Conservation (phyloP, 345 rosid species). For the Garcia nutans region DNA sequence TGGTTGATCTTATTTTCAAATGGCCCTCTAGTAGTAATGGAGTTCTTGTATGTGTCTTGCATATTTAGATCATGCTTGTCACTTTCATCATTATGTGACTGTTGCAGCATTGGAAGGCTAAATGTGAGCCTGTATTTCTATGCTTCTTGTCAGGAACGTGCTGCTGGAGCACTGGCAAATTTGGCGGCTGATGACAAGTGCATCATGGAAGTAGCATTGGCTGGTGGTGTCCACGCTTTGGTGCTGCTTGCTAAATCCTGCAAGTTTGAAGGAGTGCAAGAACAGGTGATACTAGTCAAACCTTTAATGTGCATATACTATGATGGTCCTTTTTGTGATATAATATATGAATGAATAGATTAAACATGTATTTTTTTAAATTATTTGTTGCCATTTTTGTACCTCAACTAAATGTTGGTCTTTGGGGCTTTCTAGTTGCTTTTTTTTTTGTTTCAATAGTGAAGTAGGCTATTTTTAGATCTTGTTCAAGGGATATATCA, state of each 20-base stretch:
- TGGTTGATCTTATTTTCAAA: slow-evolving; percentile 41
- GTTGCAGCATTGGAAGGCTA: neutral
- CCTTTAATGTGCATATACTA: neutral
- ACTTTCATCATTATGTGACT: neutral
- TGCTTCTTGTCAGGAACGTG: slow-evolving; percentile 38
- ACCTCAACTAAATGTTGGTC: neutral
- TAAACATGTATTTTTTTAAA: neutral
- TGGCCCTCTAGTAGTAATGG: slow-evolving; percentile 31
- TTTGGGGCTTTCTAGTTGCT: neutral
- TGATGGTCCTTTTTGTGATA: neutral
- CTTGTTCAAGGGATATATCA: neutral
- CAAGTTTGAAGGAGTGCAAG: slow-evolving; percentile 41
- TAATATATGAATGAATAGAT: neutral
- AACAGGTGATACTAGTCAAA: slow-evolving; percentile 31
- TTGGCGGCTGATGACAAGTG: slow-evolving; percentile 45
- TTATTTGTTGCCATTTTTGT: neutral
- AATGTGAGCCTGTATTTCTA: neutral
- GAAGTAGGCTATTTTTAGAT: neutral
- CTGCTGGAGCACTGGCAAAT: slow-evolving; percentile 48
- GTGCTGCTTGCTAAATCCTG: slow-evolving; percentile 37
- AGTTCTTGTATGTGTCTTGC: slow-evolving; percentile 34
- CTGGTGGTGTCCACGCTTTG: slow-evolving; percentile 36
- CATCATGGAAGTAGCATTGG: slow-evolving; percentile 33
- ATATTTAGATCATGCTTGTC: neutral
- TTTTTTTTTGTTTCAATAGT: neutral